A percentile compares a stretch with the other conserved stretches of the same genome.
phyloP scores from a whole-genome alignment of 208 protist species.

The Acanthamoeba lenticulata region DNA sequence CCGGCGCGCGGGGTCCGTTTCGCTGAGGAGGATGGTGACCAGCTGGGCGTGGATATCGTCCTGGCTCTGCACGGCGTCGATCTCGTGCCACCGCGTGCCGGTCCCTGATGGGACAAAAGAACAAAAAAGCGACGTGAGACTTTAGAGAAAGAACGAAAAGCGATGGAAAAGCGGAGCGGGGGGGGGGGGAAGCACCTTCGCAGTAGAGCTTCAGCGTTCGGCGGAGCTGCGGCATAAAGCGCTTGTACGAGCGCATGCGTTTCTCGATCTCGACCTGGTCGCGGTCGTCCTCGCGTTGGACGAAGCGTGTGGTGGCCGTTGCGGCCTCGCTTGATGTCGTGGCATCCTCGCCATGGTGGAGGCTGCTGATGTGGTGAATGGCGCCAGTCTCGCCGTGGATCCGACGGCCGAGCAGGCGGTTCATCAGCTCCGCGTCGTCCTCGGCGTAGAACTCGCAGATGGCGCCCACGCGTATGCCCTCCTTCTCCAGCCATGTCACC shows the following conservation, averaged over 20 bases:
- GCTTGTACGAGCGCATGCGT: not conserved
- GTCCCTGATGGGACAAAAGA: not conserved
- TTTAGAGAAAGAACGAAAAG: not conserved
- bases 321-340: not conserved
- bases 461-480: not conserved
- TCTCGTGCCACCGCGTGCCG: not conserved
- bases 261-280: not conserved
- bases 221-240: not conserved
- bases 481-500: not conserved
- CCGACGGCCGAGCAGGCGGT: not conserved
- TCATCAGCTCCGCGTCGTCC: not conserved
- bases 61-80: not conserved
- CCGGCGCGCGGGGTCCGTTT: not conserved
- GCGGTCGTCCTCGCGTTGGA: not conserved
- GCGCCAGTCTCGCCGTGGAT: not conserved
- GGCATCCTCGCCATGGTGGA: not conserved
- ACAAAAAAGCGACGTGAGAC: not conserved
- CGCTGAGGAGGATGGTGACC: not conserved
- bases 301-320: not conserved
- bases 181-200: not conserved
- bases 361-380: not conserved
- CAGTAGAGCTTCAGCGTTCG: not conserved
- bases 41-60: not conserved
- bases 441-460: not conserved
- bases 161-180: not conserved